Conservation (phyloP, 192 early-diverging fungal species). For the Entomortierella beljakovae region DNA sequence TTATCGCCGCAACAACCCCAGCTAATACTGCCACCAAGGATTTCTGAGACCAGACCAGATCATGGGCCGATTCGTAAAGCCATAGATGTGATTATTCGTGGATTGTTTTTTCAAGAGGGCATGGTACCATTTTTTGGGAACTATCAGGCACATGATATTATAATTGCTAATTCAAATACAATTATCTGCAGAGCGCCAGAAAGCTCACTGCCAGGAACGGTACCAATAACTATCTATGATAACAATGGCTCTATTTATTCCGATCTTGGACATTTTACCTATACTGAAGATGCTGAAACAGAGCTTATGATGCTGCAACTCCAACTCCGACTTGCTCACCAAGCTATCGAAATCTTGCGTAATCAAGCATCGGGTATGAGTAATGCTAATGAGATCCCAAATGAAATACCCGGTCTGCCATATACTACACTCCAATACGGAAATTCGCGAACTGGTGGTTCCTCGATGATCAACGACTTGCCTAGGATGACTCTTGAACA, state of each 20-base stretch:
- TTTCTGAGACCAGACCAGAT: slow-evolving; percentile 32
- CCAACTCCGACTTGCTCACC: slow-evolving; percentile 40
- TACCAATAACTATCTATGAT: slow-evolving; percentile 35
- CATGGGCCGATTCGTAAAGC: slow-evolving; percentile 42
- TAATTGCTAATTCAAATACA: slow-evolving; percentile 26
- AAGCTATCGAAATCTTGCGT: slow-evolving; percentile 40
- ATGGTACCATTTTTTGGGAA: slow-evolving; percentile 50
- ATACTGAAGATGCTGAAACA: slow-evolving; percentile 45
- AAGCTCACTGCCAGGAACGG: slow-evolving; percentile 34
- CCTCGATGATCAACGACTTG: background rate
- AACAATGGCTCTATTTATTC: slow-evolving; percentile 21
- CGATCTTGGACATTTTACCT: slow-evolving; percentile 42
- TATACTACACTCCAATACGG: background rate
- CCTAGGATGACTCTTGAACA: slow-evolving; percentile 8
- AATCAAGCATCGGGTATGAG: slow-evolving; percentile 28
- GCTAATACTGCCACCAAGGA: slow-evolving; percentile 15
- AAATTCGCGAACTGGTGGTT: slow-evolving; percentile 1
- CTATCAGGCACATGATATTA: slow-evolving; percentile 35
- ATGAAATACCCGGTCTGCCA: slow-evolving; percentile 28
- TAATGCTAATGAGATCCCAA: slow-evolving; percentile 33
- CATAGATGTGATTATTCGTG: slow-evolving; percentile 36
- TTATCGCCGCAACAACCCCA: background rate
- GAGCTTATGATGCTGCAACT: slow-evolving; percentile 49
- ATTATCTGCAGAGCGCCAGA: slow-evolving; percentile 46
- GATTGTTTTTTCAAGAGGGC: slow-evolving; percentile 31